These are phyloP conservation scores for Rhizopus delemar DNA, from an alignment of 371 early-diverging fungal genomes.

Conservation along the genomic window DNA sequence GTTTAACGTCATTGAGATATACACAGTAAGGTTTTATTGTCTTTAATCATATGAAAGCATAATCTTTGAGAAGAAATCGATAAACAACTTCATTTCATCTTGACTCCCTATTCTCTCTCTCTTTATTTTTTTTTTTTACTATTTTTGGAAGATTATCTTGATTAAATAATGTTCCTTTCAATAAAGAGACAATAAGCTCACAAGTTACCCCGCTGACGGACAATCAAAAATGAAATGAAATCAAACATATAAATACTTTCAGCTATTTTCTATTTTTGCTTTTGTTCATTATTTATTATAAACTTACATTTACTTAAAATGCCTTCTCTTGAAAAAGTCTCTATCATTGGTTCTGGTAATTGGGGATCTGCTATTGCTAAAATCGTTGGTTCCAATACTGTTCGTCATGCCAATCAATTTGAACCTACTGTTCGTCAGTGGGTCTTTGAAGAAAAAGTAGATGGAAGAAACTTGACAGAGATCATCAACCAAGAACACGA, in stretches of 20 bases:
- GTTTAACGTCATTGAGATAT: background rate
- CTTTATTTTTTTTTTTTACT: background rate
- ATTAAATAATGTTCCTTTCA: no score
- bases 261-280: background rate
- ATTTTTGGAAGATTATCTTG: no score
- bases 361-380: conserved; percentile 97
- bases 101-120: background rate
- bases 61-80: background rate
- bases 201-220: no score
- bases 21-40: background rate
- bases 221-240: no score
- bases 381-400: conserved; percentile 88
- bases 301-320: background rate
- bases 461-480: conserved; percentile 89
- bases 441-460: conserved; percentile 91
- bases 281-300: background rate
- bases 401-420: conserved; percentile 63
- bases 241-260: background rate
- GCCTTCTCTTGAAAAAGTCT: conserved; percentile 67
- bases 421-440: conserved; percentile 88
- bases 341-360: conserved; percentile 93
- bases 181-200: no score
- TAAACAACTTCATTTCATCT: background rate
- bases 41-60: background rate
- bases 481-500: conserved; percentile 94